Conservation (phyloP, 1,284 basidiomycete genomes). For the Meira miltonrushii region DNA sequence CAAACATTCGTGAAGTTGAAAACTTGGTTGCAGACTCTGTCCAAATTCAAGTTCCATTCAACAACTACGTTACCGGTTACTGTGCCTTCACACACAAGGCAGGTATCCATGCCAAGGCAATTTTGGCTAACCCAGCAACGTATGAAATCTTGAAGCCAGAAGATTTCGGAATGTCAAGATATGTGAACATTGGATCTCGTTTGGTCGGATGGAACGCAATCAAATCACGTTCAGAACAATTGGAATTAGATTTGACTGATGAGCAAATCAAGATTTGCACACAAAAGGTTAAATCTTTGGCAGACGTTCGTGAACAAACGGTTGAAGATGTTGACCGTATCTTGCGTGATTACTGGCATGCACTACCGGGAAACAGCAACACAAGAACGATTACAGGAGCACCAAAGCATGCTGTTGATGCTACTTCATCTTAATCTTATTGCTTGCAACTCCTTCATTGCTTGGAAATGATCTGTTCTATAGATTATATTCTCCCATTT, state of each 20-base stretch:
- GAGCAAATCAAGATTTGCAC: constrained; percentile 90
- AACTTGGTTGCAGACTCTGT: constrained; percentile 98
- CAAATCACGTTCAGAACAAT: constrained; percentile 97
- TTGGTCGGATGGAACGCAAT: constrained; percentile 98
- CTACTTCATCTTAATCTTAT: no score
- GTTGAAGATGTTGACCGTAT: constrained; percentile 99
- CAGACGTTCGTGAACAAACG: constrained; percentile 93
- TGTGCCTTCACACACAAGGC: constrained; percentile 99
- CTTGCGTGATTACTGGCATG: constrained; percentile 63
- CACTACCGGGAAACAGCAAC: constrained; percentile 8
- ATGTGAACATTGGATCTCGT: constrained; percentile 97
- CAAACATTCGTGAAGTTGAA: constrained; percentile 96
- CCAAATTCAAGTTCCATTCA: constrained; percentile 95
- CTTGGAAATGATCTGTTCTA: no score
- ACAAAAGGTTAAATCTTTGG: constrained; percentile 98
- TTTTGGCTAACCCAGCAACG: constrained; percentile 97
- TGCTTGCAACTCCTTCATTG: no score
- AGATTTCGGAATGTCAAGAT: constrained; percentile 95
- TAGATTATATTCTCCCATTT: no score
- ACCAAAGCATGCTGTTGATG: no score
- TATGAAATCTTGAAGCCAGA: constrained; percentile 63
- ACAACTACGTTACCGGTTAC: constrained; percentile 82
- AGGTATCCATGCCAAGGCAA: constrained; percentile 99
- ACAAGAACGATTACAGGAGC: background rate
- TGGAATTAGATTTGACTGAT: constrained; percentile 77